Evolutionary conservation across 768 basidiomycete species (phyloP), one percentile per base, ranked within the genome.

Genomic region (Boletus bicolor): DNA sequence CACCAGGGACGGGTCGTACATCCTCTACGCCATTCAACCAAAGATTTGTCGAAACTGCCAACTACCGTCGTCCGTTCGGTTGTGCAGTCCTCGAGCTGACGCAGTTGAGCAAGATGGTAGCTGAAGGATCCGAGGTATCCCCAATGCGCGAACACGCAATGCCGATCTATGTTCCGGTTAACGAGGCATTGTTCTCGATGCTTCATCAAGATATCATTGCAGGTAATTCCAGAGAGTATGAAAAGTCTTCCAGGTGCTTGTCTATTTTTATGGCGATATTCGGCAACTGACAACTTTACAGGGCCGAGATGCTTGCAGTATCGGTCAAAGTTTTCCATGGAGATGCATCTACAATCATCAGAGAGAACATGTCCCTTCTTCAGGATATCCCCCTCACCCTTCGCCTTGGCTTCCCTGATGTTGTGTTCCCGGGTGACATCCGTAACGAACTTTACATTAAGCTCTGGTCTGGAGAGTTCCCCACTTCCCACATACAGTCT

Each of bases 361-460:
- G 81, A 53, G 93, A 96, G 70, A 93, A 96, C 68, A 86, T 89
- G 28, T 87, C 89, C 1, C 73, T 95, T 17, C 77, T 98, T 24
- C 86, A 88, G 56, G 91, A 89, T 60, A 82, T 84, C 9, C 89
- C 95, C 0, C 81, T 86, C 44, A 94, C 93, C 2, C 75, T 88
- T 12, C 89, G 93, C 4, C 84, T 98, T 35, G 93, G 93, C 32
- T 98, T 98, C 68, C 91, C 96, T 0, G 96, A 98, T 62, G 94
- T 97, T 7, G 94, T 96, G 9, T 94, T 94, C 67, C 95, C 95
- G 4, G 91, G 90, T 7, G 89, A 91, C 58, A 74, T 84, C n/a
- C 85, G 96, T 15, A 98, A 98, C 65, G 96, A 98, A 60, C 79
- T 98, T 12, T 98, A 98, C 71, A 82, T 98, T 75, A 97, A 97